Base-by-base conservation (phyloP, 2,329 filamentous ascomycete species). In the Arthrobotrys conoides region DNA sequence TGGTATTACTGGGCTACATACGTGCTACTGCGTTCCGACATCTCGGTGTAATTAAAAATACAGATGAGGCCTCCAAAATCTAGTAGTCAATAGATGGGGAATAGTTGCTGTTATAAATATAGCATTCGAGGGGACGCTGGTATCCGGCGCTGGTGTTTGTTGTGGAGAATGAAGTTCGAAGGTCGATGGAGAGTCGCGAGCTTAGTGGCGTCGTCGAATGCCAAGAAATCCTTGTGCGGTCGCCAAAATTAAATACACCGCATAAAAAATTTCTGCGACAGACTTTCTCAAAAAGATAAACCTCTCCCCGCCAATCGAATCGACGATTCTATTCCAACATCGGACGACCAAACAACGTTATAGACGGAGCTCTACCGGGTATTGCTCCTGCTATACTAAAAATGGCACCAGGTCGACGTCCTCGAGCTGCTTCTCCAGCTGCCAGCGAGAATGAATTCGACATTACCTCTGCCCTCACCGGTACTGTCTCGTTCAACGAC, bases 361-460 rank as follows among this genome's bases (percentile, higher is more conserved):
- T 5, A 12, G 30, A 70, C 41, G 24, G 36, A 18, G 41, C 27
- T n/a, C 41, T 24, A 30, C n/a, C 2, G 64, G 38, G 49, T 8
- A 44, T 18, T 20, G 48, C 53, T 10, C 12, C 22, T 14, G 18
- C 12, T 65, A 51, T 59, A 24, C 48, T 18, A 38, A 22, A 30
- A 41, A 78, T 78, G 75, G 71, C 76, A 49, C 65, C 76, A 38
- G 41, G 57, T 53, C 64, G 65, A 93, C 88, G 88, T 85, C 87
- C 87, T 84, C 91, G 93, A 83, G 90, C 89, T 83, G 88, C 88
- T 72, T 98, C 96, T 51, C 96, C 95, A 76, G 90, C 93, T 61
- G 87, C 89, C 75, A 98, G 95, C 63, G 95, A 98, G 85, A 92
- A 91, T 81, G 96, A 97, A 83, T 90, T 96, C 83, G 96, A 99